Evolutionary conservation across 2,329 filamentous ascomycete genomes (phyloP), one percentile per base, ranked within the genome.

Genomic region (Penicillium sp.): DNA sequence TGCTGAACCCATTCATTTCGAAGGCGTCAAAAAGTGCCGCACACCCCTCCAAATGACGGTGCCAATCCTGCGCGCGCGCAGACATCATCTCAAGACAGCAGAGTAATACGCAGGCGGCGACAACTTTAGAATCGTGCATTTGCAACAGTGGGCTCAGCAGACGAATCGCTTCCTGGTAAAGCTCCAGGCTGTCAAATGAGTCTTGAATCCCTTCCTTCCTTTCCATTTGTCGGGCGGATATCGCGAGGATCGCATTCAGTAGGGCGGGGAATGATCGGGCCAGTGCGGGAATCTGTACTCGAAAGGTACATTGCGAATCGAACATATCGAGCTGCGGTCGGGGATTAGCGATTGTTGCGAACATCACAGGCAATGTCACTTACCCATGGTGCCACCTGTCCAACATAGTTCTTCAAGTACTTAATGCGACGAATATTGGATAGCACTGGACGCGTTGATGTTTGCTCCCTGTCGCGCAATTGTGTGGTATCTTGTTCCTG

Each of bases 1-100:
- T 79, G 6, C 76, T 75, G 4, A 82, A 77, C 0, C 83, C 83
- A 38, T 81, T 77, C 6, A 85, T 80, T 2, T 75, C 77, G 55
- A 80, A 78, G 1, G 80, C 77, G 58, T 80, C 77, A 23, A 85
- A 79, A 1, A 85, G 67, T 1, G 80, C 77, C 1, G 83, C 82
- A 60, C 82, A 84, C 0, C 83, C 83, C 53, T 85, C 82, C 3
- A 85, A 68, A 67, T 85, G 83, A 1, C 80, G 77, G 9, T 78
- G 72, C 83, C 83, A 85, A 53, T 82, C 81, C 56, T 82, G 77
- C 6, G 66, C 71, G 7, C 68, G 74, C 65, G 78, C 80, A 39
- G 75, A 80, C 64, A 81, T 74, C 81, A 83, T 83, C 57, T 84
- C 82, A 3, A 84, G 64, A 9, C 82, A 82, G 55, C 82, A 83